Evolutionary conservation across 2,329 filamentous ascomycete genomes (phyloP).

Genomic region (Ophiostoma piceae): DNA sequence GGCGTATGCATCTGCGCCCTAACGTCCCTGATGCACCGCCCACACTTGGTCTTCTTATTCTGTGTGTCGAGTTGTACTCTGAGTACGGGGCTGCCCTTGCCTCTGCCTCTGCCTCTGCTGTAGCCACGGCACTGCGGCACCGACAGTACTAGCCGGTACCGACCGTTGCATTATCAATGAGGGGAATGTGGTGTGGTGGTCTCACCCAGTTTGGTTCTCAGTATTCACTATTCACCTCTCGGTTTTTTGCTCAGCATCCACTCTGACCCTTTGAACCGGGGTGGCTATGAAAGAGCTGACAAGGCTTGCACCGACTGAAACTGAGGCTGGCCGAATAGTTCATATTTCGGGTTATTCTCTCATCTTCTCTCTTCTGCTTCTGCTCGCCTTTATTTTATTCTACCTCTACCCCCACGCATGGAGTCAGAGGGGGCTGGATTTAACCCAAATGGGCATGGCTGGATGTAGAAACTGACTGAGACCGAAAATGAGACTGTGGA

Average conservation of each 20-base stretch:
- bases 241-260: background rate
- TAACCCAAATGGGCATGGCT: background rate
- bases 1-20: background rate
- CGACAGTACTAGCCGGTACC: background rate
- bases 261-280: background rate
- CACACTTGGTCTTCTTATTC: background rate
- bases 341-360: background rate
- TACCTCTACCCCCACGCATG: background rate
- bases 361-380: background rate
- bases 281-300: background rate
- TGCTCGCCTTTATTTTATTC: background rate
- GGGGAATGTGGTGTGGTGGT: background rate
- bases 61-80: background rate
- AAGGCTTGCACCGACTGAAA: background rate
- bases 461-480: background rate
- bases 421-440: constrained; percentile 6
- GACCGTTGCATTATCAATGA: background rate
- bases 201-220: background rate
- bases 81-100: background rate
- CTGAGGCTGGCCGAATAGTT: background rate
- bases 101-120: background rate
- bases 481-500: background rate
- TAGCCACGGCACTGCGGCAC: background rate
- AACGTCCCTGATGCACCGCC: background rate
- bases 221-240: too few species aligned